Conservation (phyloP, 805 yeast genomes). For the Candida tallmaniae region DNA sequence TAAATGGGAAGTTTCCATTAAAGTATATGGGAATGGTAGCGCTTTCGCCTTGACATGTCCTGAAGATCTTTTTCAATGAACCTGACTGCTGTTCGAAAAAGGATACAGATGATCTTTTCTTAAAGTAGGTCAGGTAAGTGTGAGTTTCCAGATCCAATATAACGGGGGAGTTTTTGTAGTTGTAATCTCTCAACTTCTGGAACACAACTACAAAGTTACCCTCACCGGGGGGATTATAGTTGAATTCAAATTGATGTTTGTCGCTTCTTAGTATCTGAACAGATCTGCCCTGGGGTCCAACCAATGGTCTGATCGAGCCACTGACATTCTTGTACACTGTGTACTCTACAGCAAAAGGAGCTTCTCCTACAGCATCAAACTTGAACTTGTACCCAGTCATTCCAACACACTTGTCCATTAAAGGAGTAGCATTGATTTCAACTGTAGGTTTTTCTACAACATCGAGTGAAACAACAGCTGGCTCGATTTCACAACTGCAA, state of each 20-base stretch:
- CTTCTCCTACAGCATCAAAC: slow-evolving; percentile 72
- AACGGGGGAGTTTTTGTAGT: slow-evolving; percentile 47
- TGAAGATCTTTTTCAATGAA: slow-evolving; percentile 13
- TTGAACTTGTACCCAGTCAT: slow-evolving; percentile 71
- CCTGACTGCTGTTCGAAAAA: slow-evolving; percentile 17
- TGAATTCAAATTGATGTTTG: slow-evolving; percentile 30
- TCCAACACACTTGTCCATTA: slow-evolving; percentile 87
- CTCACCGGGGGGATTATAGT: slow-evolving; percentile 72
- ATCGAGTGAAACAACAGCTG: slow-evolving; percentile 39
- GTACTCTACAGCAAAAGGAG: slow-evolving; percentile 72
- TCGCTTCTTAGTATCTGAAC: slow-evolving; percentile 26
- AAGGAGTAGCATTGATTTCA: slow-evolving; percentile 48
- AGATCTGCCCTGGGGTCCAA: slow-evolving; percentile 25
- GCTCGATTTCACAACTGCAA: slow-evolving; percentile 64
- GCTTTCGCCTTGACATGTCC: slow-evolving; percentile 27
- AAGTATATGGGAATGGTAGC: slow-evolving; percentile 50
- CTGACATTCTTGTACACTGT: slow-evolving; percentile 47
- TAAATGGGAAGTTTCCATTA: slow-evolving; percentile 78
- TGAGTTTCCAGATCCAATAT: slow-evolving; percentile 33
- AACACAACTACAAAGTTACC: slow-evolving; percentile 80
- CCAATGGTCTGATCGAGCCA: slow-evolving; percentile 28
- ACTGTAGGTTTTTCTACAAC: slow-evolving; percentile 39
- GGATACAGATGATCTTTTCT: slow-evolving; percentile 53
- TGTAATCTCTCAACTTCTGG: slow-evolving; percentile 52
- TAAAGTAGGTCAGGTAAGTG: slow-evolving; percentile 65